These are phyloP conservation scores for Tetradesmus lagerheimii DNA, from an alignment of 139 green algal genomes.

Conservation along the genomic window DNA sequence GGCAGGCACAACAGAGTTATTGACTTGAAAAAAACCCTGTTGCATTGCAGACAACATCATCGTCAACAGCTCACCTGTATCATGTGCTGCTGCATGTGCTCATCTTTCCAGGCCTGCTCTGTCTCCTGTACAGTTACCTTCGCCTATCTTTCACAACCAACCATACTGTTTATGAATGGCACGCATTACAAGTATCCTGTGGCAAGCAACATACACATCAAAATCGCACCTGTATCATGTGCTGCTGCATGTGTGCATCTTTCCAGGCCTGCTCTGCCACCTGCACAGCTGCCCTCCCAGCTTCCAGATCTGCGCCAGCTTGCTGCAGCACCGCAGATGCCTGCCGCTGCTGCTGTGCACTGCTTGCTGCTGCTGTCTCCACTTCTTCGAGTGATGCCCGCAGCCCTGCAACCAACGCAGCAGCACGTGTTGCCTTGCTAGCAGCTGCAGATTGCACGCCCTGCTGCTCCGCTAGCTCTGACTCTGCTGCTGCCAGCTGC, in stretches of 20 bases:
- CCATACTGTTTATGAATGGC: too few species aligned
- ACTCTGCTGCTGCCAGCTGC: not conserved
- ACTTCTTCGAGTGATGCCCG: not conserved
- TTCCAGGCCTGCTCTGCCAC: conserved; percentile 14
- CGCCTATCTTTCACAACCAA: too few species aligned
- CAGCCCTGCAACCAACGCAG: not conserved
- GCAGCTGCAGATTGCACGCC: not conserved
- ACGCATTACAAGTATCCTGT: too few species aligned
- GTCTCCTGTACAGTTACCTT: too few species aligned
- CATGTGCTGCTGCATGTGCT: too few species aligned
- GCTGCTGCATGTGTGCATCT: conserved; percentile 5
- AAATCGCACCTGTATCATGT: too few species aligned
- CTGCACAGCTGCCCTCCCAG: not conserved
- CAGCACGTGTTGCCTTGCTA: not conserved
- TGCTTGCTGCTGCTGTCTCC: not conserved
- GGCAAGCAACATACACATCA: too few species aligned
- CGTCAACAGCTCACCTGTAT: not conserved
- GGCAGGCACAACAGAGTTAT: not conserved
- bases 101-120: too few species aligned
- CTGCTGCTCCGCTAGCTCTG: not conserved
- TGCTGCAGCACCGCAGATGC: not conserved
- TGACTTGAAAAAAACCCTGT: not conserved
- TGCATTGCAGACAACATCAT: too few species aligned
- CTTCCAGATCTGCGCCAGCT: not conserved
- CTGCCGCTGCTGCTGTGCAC: not conserved